Conservation (phyloP, 495 filamentous ascomycete genomes). For the Trichoderma orchidacearum region DNA sequence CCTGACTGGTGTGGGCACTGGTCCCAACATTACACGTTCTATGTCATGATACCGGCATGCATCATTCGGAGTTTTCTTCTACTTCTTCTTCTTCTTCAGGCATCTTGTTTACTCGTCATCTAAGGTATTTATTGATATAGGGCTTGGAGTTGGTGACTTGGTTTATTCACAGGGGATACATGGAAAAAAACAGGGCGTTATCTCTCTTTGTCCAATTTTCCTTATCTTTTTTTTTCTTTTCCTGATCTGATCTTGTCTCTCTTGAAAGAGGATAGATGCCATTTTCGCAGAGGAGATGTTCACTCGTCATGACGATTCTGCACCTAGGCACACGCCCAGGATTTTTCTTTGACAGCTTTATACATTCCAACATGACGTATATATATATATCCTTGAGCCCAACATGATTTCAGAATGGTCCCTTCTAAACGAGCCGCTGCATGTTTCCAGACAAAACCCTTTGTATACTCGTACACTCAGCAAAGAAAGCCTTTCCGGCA, state of each 20-base stretch:
- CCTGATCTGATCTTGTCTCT: not conserved
- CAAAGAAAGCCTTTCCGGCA: too few species aligned
- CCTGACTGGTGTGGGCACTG: constrained; percentile 44
- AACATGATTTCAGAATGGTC: not conserved
- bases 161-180: not conserved
- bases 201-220: not conserved
- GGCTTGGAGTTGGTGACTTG: not conserved
- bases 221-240: not conserved
- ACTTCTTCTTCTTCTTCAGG: not conserved
- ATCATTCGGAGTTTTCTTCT: not conserved
- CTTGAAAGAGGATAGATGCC: not conserved
- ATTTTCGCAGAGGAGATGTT: not conserved
- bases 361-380: not conserved
- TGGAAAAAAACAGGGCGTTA: not conserved
- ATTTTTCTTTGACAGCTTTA: not conserved
- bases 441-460: not conserved
- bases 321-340: not conserved
- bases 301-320: not conserved
- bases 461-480: not conserved
- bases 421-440: not conserved
- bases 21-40: constrained; percentile 33
- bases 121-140: not conserved
- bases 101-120: not conserved
- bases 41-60: not conserved
- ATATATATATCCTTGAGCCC: not conserved